Percentiles rank a stretch among this genome's conserved stretches.
These are phyloP conservation scores for Xylariaceae sp. DNA, from an alignment of 2,329 filamentous ascomycete genomes.

Conservation along the genomic window DNA sequence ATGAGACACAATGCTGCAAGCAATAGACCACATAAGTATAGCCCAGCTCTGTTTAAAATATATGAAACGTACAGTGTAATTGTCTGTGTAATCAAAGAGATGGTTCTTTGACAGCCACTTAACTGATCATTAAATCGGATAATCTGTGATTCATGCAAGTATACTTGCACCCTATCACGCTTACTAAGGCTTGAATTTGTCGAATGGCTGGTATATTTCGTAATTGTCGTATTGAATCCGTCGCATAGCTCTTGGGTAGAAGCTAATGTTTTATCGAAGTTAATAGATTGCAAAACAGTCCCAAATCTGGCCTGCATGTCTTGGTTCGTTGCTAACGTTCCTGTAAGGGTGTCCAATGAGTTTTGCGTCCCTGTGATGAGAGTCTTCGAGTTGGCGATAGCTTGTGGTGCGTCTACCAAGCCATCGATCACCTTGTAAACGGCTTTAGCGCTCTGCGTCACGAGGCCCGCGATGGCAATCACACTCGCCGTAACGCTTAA, in stretches of 20 bases:
- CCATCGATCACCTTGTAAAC: not conserved
- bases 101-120: constrained; percentile 1
- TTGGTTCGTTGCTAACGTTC: not conserved
- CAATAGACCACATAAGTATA: too few species aligned
- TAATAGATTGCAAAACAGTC: not conserved
- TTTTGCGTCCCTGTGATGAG: not conserved
- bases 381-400: not conserved
- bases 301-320: not conserved
- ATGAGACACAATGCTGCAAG: too few species aligned
- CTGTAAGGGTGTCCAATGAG: not conserved
- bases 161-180: not conserved
- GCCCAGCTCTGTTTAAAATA: too few species aligned
- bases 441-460: not conserved
- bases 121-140: not conserved
- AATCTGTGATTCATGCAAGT: not conserved
- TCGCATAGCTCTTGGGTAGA: not conserved
- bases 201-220: not conserved
- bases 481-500: not conserved
- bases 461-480: not conserved
- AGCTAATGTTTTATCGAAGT: not conserved
- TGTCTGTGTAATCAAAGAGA: not conserved
- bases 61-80: constrained; percentile 3
- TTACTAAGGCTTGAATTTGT: not conserved
- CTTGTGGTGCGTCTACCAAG: not conserved
- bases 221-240: not conserved